Evolutionary conservation across 1,284 basidiomycete genomes (phyloP).

Genomic region (Lentinula novae-zelandiae): DNA sequence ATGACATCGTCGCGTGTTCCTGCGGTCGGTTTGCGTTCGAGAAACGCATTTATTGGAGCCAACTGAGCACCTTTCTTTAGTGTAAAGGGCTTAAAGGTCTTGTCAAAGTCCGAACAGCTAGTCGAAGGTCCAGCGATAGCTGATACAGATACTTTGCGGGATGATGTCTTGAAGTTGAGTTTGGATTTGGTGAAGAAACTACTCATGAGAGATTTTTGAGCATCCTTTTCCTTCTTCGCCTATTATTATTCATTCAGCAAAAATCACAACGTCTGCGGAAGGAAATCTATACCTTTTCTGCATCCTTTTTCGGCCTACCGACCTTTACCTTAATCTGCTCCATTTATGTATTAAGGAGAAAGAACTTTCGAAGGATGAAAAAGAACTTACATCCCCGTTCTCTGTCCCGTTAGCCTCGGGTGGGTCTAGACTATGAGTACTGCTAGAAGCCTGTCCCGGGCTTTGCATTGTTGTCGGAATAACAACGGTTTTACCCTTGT

Average conservation of each 20-base stretch:
- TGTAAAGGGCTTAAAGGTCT: constrained; percentile 73
- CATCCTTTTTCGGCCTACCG: constrained; percentile 53
- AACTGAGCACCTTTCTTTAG: constrained; percentile 68
- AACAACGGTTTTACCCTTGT: constrained; percentile 22
- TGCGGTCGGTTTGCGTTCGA: constrained; percentile 24
- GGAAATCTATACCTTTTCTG: constrained; percentile 49
- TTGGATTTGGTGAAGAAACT: constrained; percentile 70
- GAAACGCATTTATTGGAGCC: constrained; percentile 72
- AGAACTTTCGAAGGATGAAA: neutral
- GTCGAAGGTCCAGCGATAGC: constrained; percentile 35
- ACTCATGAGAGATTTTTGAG: constrained; percentile 66
- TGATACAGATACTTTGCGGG: constrained; percentile 28
- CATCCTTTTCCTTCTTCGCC: constrained; percentile 67
- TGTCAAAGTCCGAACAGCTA: constrained; percentile 63
- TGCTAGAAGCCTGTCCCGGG: neutral
- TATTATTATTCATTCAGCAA: constrained; percentile 14
- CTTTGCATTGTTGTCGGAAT: constrained; percentile 3
- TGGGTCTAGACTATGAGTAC: constrained; percentile 26
- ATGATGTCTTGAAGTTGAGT: constrained; percentile 24
- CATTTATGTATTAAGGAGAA: neutral
- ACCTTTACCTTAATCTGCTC: constrained; percentile 12
- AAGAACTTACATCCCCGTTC: constrained; percentile 31
- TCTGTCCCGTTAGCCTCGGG: constrained; percentile 30
- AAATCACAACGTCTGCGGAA: neutral
- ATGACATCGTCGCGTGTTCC: constrained; percentile 43